Evolutionary conservation across 805 yeast genomes (phyloP).

Genomic region (Isabelozyma heimii): DNA sequence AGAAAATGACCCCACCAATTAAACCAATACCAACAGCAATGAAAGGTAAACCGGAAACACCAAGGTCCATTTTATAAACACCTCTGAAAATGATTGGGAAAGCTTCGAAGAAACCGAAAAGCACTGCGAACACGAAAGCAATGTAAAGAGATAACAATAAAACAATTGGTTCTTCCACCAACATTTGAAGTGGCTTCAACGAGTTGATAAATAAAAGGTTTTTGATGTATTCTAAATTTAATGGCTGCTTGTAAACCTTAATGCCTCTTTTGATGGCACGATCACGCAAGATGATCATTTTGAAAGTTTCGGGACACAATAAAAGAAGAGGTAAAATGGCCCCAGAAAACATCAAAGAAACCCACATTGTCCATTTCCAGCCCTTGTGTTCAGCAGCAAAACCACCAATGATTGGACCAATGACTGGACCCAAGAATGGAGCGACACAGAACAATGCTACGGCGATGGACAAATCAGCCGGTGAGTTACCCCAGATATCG

Average conservation of each 20-base stretch:
- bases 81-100: slow-evolving; percentile 73
- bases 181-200: slow-evolving; percentile 65
- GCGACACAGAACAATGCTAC: slow-evolving; percentile 76
- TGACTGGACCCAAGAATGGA: slow-evolving; percentile 77
- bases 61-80: slow-evolving; percentile 55
- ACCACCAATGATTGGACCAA: slow-evolving; percentile 75
- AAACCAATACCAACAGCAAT: slow-evolving; percentile 72
- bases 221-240: slow-evolving; percentile 40
- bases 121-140: slow-evolving; percentile 73
- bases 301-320: slow-evolving; percentile 71
- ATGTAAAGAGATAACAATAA: slow-evolving; percentile 64
- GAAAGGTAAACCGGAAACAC: slow-evolving; percentile 68
- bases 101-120: slow-evolving; percentile 79
- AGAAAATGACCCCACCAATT: slow-evolving; percentile 51
- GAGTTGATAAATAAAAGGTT: slow-evolving; percentile 49
- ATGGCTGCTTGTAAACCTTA: slow-evolving; percentile 35
- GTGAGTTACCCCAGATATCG: slow-evolving; percentile 61
- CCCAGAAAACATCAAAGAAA: slow-evolving; percentile 66
- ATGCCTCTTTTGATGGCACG: slow-evolving; percentile 64
- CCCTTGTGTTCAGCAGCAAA: slow-evolving; percentile 64
- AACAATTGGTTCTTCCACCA: slow-evolving; percentile 73
- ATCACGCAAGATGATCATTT: slow-evolving; percentile 56
- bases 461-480: slow-evolving; percentile 66
- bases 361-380: slow-evolving; percentile 69
- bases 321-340: slow-evolving; percentile 50